Evolutionary conservation across 2,329 filamentous ascomycete species (phyloP), one percentile per base, ranked within the genome.

Genomic region (Mollisia scopiformis): DNA sequence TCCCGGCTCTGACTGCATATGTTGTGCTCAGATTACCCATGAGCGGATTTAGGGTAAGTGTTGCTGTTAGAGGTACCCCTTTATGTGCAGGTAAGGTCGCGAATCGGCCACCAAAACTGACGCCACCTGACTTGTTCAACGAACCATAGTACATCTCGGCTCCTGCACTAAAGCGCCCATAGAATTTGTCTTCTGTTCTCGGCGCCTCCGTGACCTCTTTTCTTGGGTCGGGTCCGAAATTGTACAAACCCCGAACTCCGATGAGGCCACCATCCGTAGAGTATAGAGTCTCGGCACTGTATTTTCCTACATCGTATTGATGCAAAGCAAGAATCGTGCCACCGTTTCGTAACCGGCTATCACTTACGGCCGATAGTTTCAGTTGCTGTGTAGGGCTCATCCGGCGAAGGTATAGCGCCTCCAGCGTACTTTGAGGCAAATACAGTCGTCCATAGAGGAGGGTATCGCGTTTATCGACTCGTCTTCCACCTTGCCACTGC

Each of bases 121-220:
- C 86, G 50, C 95, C 95, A 52, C 94, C 92, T 23, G 93, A 92
- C 73, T 97, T 97, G 75, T 97, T 98, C 61, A 97, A 79, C 0
- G 93, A 89, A 23, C 94, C 95, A 79, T 99, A 99, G 79, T 98
- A 99, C 35, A 96, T 82, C 76, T 99, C 95, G 58, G 88, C 94
- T 35, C 95, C 95, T 2, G 92, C 91, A 71, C 92, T 96, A 74
- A 98, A 92, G 21, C 94, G 88, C 8, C 91, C 93, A 78, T 87
- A 90, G 61, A 88, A 86, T 68, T 83, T 85, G 72, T 90, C 87
- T 61, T 76, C 79, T 1, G 66, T 70, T 27, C 71, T 70, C 1
- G 64, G 63, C 11, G 64, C 64, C 46, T 66, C 68, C 58, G 58
- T 69, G 27, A 59, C 57, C 58, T 65, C 65, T 33, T 67, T 63